These are phyloP conservation scores for Arctium minus DNA, from an alignment of 129 eudicot genomes.

Conservation along the genomic window DNA sequence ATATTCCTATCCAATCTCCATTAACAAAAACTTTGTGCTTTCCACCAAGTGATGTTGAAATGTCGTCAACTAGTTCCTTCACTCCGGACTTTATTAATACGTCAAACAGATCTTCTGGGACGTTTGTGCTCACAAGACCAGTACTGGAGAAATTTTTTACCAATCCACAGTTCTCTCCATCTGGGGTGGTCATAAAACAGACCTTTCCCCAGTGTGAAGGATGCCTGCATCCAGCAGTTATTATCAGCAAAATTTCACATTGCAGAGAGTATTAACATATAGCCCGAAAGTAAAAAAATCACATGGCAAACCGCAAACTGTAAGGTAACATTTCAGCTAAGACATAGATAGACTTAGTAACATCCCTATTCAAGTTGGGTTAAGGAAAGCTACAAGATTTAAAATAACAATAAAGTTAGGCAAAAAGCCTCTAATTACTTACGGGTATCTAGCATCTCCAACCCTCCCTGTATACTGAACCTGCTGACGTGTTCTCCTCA, in stretches of 20 bases:
- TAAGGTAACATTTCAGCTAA: not conserved
- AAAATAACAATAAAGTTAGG: not conserved
- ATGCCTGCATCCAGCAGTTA: slow-evolving; percentile 60
- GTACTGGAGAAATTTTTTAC: slow-evolving; percentile 83
- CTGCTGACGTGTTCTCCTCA: slow-evolving; percentile 91
- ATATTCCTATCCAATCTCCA: slow-evolving; percentile 86
- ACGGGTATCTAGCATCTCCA: slow-evolving; percentile 99
- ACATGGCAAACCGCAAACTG: not conserved
- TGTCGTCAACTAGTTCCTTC: slow-evolving; percentile 56
- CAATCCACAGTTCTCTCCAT: slow-evolving; percentile 93
- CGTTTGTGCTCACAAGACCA: slow-evolving; percentile 65
- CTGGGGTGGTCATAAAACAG: slow-evolving; percentile 86
- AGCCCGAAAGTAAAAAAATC: not conserved
- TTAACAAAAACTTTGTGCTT: slow-evolving; percentile 68
- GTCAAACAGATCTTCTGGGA: slow-evolving; percentile 35
- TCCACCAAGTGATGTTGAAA: slow-evolving; percentile 35
- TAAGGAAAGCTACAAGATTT: not conserved
- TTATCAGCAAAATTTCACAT: slow-evolving; percentile 8
- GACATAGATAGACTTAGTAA: not conserved
- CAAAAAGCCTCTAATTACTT: slow-evolving; percentile 21
- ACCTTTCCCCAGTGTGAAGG: slow-evolving; percentile 96
- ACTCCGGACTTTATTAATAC: slow-evolving; percentile 55
- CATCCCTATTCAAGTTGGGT: not conserved
- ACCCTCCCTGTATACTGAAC: slow-evolving; percentile 79
- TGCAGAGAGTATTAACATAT: not conserved